These are phyloP conservation scores for Phytophthora fragariaefolia DNA, from an alignment of 352 stramenopile genomes.

Conservation along the genomic window DNA sequence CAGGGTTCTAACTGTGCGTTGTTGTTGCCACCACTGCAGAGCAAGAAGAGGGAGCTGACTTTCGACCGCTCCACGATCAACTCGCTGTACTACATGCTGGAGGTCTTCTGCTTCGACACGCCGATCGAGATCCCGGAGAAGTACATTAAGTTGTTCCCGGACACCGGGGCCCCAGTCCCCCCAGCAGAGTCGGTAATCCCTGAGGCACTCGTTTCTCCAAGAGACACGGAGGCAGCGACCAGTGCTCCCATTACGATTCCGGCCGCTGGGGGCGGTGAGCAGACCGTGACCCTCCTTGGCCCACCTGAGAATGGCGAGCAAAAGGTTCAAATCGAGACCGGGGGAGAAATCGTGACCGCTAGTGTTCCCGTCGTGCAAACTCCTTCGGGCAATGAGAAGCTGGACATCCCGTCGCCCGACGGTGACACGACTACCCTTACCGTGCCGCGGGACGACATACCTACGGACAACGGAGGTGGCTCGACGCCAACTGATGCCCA, in stretches of 20 bases:
- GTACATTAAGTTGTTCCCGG: conserved; percentile 40
- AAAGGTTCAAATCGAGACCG: conserved; percentile 11
- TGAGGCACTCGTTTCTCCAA: neutral
- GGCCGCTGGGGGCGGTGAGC: conserved; percentile 2
- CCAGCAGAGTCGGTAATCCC: conserved; percentile 4
- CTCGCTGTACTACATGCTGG: conserved; percentile 46
- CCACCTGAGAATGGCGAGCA: conserved; percentile 2
- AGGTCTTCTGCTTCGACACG: conserved; percentile 44
- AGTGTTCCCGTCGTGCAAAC: conserved; percentile 8
- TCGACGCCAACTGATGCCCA: no score
- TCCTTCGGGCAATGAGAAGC: conserved; percentile 3
- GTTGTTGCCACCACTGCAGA: conserved; percentile 25
- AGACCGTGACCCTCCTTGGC: conserved; percentile 10
- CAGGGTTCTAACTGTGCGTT: neutral
- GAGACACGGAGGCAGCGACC: neutral
- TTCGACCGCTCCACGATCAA: conserved; percentile 38
- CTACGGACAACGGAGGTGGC: neutral
- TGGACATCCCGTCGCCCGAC: conserved; percentile 11
- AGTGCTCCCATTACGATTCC: conserved; percentile 14
- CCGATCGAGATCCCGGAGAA: conserved; percentile 40
- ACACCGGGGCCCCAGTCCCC: conserved; percentile 6
- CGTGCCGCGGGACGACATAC: conserved; percentile 1
- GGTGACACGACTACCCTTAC: conserved; percentile 20
- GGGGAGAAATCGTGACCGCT: conserved; percentile 2
- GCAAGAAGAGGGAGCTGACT: conserved; percentile 34